Evolutionary conservation across 2,329 filamentous ascomycete genomes (phyloP).

Genomic region (Aspergillus fijiensis): DNA sequence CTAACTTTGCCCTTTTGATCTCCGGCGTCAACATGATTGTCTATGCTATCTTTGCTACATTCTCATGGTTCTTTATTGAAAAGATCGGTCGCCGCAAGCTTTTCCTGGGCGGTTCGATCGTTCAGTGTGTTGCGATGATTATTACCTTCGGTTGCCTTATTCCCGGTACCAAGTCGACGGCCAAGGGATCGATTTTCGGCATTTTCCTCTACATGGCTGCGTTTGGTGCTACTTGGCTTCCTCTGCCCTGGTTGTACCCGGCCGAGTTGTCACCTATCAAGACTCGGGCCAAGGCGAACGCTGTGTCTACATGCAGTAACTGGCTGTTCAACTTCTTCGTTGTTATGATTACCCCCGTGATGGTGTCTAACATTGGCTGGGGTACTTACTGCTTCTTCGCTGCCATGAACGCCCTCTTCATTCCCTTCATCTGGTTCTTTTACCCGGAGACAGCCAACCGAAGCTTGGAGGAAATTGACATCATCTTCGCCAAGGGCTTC

Average conservation of each 20-base stretch:
- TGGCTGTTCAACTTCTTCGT: slow-evolving; percentile 59
- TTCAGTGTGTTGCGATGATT: slow-evolving; percentile 41
- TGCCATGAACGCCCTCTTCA: slow-evolving; percentile 45
- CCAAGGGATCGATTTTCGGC: slow-evolving; percentile 54
- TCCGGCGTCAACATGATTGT: slow-evolving; percentile 54
- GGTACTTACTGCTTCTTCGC: slow-evolving; percentile 48
- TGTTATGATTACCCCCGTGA: slow-evolving; percentile 52
- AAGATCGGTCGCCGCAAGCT: slow-evolving; percentile 49
- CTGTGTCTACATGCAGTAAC: slow-evolving; percentile 54
- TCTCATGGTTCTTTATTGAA: slow-evolving; percentile 52
- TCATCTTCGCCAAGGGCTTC: slow-evolving; percentile 48
- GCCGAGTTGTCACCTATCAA: slow-evolving; percentile 56
- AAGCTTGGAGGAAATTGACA: slow-evolving; percentile 46
- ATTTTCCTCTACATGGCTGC: slow-evolving; percentile 69
- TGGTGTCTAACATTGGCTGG: slow-evolving; percentile 42
- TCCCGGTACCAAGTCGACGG: slow-evolving; percentile 22
- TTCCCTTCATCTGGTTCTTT: slow-evolving; percentile 56
- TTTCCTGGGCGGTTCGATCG: slow-evolving; percentile 40
- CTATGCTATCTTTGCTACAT: slow-evolving; percentile 42
- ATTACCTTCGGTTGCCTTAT: slow-evolving; percentile 44
- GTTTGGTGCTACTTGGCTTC: slow-evolving; percentile 65
- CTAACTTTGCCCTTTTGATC: slow-evolving; percentile 51
- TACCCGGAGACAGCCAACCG: slow-evolving; percentile 52
- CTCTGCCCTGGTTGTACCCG: slow-evolving; percentile 59
- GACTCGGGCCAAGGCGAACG: slow-evolving; percentile 57